These are phyloP conservation scores for Sporopachydermia cereana DNA, from an alignment of 1,139 yeast species.

Conservation along the genomic window DNA sequence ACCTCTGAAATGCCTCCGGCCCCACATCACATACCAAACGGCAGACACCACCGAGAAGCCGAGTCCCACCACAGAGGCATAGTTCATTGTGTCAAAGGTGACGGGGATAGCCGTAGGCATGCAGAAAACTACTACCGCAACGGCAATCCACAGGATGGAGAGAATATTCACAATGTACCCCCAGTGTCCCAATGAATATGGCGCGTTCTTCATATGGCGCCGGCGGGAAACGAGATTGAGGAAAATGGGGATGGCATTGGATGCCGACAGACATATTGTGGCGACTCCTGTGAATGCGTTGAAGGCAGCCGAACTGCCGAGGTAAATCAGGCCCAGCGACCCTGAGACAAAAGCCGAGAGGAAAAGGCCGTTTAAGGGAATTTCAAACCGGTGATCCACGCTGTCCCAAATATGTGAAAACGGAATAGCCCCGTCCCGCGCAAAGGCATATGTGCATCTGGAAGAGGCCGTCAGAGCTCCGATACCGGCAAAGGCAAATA, in stretches of 20 bases:
- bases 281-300: constrained; percentile 85
- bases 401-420: constrained; percentile 51
- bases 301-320: constrained; percentile 65
- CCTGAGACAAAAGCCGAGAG: constrained; percentile 59
- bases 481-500: constrained; percentile 64
- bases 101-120: constrained; percentile 67
- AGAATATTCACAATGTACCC: constrained; percentile 56
- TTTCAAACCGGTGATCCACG: constrained; percentile 46
- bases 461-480: constrained; percentile 81
- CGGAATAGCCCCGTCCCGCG: constrained; percentile 84
- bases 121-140: constrained; percentile 54
- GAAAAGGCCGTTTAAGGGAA: constrained; percentile 64
- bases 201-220: constrained; percentile 54
- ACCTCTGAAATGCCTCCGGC: background rate
- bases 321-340: constrained; percentile 48
- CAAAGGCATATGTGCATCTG: constrained; percentile 75
- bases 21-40: constrained; percentile 1
- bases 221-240: constrained; percentile 52
- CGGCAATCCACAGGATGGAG: constrained; percentile 48
- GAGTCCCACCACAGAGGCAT: constrained; percentile 47
- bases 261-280: constrained; percentile 62
- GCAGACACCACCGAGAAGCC: constrained; percentile 2
- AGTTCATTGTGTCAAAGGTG: constrained; percentile 55
- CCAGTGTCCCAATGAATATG: constrained; percentile 47
- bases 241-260: constrained; percentile 67